Evolutionary conservation across 2,329 filamentous ascomycete genomes (phyloP), one percentile per base, ranked within the genome.

Genomic region (Plectosphaerella plurivora): DNA sequence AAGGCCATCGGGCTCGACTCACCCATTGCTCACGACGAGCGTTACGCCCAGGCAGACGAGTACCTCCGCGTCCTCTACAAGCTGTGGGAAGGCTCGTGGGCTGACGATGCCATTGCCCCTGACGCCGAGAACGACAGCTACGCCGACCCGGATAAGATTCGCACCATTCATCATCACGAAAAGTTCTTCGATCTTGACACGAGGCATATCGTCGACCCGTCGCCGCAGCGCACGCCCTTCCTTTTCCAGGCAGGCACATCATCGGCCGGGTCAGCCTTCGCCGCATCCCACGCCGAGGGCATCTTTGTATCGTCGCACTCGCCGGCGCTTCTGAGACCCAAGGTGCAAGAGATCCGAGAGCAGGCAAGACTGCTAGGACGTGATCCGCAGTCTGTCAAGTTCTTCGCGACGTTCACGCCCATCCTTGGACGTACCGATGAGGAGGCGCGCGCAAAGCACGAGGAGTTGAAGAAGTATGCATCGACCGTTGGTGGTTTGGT

Each of bases 31-130:
- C 83, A 86, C 56, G 83, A 86, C 42, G 75, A 84, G 60, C 73
- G 82, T 24, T 86, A 86, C 55, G 71, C 68, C 0, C 78, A 83
- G 58, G 83, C 82, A 0, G 81, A 86, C 51, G 83, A 86, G 57
- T 86, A 85, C 58, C 65, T 86, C 24, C 65, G 74, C 1, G 77
- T 86, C 1, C 65, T 86, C 4, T 87, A 87, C 64, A 86, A 86
- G 76, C 68, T 80, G 0, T 79, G 76, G 76, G 76, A 80, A 63
- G 70, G 75, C 1, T 82, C 78, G 9, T 83, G 79, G 79, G 74
- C 77, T 1, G 71, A 81, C 46, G 77, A 86, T 53, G 82, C 83
- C 1, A 71, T 85, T 11, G 66, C 73, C 0, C 73, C 77, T 0
- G 75, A 86, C 58, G 69, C 71, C 1, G 72, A 76, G 25, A 74